Conservation (phyloP, 768 basidiomycete genomes). For the Cubamyces lactineus region DNA sequence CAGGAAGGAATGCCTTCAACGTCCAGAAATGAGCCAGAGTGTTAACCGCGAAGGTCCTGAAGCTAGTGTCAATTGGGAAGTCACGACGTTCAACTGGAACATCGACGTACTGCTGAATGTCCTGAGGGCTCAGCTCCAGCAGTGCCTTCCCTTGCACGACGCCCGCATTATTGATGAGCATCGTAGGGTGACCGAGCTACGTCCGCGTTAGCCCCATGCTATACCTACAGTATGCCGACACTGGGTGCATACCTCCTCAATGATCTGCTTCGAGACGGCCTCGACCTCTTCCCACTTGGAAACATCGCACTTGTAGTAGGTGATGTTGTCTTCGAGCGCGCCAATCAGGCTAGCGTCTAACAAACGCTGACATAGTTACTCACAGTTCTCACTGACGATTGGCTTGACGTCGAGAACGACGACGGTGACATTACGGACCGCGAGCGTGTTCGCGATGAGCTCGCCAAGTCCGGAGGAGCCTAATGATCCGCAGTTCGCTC, state of each 20-base stretch:
- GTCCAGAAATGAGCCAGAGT: constrained; percentile 90
- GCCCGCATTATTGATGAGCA: constrained; percentile 94
- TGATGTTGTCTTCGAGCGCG: constrained; percentile 65
- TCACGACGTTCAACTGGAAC: neutral
- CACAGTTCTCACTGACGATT: constrained; percentile 76
- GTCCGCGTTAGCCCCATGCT: neutral
- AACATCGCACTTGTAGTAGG: constrained; percentile 90
- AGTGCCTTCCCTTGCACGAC: constrained; percentile 89
- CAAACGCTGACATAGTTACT: constrained; percentile 25
- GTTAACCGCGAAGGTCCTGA: constrained; percentile 89
- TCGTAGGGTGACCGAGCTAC: constrained; percentile 85
- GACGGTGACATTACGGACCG: constrained; percentile 78
- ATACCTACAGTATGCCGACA: neutral
- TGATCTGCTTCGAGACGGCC: constrained; percentile 68
- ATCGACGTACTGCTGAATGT: constrained; percentile 73
- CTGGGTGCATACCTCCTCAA: constrained; percentile 64
- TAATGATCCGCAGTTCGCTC: constrained; percentile 36
- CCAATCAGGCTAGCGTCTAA: neutral
- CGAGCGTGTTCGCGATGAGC: constrained; percentile 84
- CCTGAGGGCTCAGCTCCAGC: constrained; percentile 75
- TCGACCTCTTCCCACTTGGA: constrained; percentile 88
- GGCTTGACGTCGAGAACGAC: constrained; percentile 86
- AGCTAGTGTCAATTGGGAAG: neutral
- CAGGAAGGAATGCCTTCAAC: constrained; percentile 90
- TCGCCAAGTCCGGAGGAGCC: constrained; percentile 91